Evolutionary conservation across 345 rosid genomes (phyloP).

Genomic region (Aquilaria yunnanensis): DNA sequence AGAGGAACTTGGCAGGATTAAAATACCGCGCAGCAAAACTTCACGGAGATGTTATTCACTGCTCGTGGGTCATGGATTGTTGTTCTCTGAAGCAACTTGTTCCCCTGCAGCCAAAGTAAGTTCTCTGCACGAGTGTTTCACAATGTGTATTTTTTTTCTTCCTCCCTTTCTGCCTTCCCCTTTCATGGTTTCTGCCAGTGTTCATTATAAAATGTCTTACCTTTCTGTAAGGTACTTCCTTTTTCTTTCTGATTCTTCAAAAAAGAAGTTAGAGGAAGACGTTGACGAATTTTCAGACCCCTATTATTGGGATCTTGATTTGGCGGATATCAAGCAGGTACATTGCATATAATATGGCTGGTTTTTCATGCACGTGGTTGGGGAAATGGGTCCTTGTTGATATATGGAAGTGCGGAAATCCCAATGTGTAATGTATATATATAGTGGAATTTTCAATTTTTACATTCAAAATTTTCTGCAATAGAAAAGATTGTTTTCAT

Average conservation of each 20-base stretch:
- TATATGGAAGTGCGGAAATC: slow-evolving; percentile 8
- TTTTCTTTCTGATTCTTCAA: slow-evolving; percentile 65
- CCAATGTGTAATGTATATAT: not conserved
- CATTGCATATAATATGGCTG: not conserved
- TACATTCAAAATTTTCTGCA: too few relatives aligned
- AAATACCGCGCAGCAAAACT: slow-evolving; percentile 88
- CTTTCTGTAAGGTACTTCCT: slow-evolving; percentile 65
- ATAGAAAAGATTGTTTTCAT: too few relatives aligned
- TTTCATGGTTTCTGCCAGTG: not conserved
- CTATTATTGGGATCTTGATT: slow-evolving; percentile 74
- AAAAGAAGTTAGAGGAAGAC: slow-evolving; percentile 70
- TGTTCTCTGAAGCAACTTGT: slow-evolving; percentile 70
- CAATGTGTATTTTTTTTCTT: not conserved
- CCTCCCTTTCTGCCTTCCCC: not conserved
- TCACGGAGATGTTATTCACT: slow-evolving; percentile 73
- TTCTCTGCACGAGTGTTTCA: slow-evolving; percentile 8
- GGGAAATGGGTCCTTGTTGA: slow-evolving; percentile 1
- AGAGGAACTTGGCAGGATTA: slow-evolving; percentile 45
- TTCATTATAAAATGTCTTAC: slow-evolving; percentile 8
- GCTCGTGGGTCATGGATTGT: slow-evolving; percentile 85
- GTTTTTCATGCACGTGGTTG: too few relatives aligned
- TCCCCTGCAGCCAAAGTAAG: slow-evolving; percentile 85
- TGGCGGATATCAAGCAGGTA: slow-evolving; percentile 81
- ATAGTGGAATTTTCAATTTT: not conserved
- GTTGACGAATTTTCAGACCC: slow-evolving; percentile 86